Base-by-base conservation (phyloP, 108 stramenopile genomes). In the Aureococcus anophagefferens region DNA sequence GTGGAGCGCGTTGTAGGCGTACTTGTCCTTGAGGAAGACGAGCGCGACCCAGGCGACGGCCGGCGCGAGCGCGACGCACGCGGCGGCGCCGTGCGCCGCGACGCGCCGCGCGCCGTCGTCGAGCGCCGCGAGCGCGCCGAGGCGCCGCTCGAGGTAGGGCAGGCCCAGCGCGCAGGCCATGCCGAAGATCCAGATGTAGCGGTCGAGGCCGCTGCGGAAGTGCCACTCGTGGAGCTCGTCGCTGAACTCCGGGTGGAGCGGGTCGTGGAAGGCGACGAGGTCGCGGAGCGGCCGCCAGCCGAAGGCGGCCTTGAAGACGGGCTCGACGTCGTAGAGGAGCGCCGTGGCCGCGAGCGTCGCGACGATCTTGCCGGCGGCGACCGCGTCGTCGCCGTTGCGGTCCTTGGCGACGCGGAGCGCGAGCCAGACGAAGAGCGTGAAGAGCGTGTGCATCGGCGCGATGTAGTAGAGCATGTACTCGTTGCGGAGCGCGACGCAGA, bases 391-490 rank as follows among this genome's bases (percentile, higher is more conserved):
- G 76, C 94, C 85, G 79, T 98, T 98, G 62, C 70, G 63, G 4
- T 84, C 77, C 63, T 74, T 80, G 28, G 72, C 81, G 62, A 91
- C 81, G 62, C 85, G 84, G 96, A 98, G 96, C 67, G 87, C 83
- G 30, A 77, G 84, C 72, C 93, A 96, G 15, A 97, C 96, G 87
- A 98, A 90, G 30, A 94, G 78, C 72, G 96, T 96, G 87, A 87
- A 96, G 79, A 93, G 96, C 63, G 96, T 97, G 77, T 98, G 97
- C 77, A 98, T 79, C 18, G 96, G 94, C 69, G 95, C 96, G 69
- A 97, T 96, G 77, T 97, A 96, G 80, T 98, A 98, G 0, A 98
- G 90, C 76, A 98, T 93, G 80, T 93, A 98, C 62, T 89, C 88
- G 59, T 94, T 98, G 62, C 89, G 91, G 76, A 92, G 92, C 11